Base-by-base conservation (phyloP, 177 flowering plant genomes). In the Tripterygium wilfordii region DNA sequence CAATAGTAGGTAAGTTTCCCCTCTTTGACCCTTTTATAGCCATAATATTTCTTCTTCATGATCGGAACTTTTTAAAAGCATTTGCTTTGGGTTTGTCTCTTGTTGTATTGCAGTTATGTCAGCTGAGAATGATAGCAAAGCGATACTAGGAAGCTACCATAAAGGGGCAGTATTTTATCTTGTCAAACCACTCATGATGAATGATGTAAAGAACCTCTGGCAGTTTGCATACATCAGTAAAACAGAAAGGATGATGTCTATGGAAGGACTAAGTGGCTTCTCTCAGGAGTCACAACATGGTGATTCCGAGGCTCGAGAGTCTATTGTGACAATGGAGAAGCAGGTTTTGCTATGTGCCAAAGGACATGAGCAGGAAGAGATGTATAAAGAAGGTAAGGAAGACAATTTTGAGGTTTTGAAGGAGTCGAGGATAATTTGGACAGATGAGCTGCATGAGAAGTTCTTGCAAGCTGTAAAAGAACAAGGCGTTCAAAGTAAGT, bases 401-500 rank as follows among this genome's bases (percentile, higher is more conserved):
- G 32, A 18, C 20, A 15, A 20, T 40, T 21, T 18, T 20, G 26
- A 38, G 7, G 16, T 10, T 5, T 12, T 5, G 13, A 66, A 62
- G 54, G 63, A 41, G 41, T 55, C 36, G 18, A 60, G 65, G 39
- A 36, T 67, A 14, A 25, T 47, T 43, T 67, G 76, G 71, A 57
- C 67, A 4, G 10, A 9, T 14, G 66, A 57, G n/a, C 56, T 66
- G 40, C 76, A 63, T 46, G 20, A 42, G 1, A 56, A 29, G 27
- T 66, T 63, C 54, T n/a, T 71, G 49, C 49, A 60, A 18, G 68
- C 63, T 47, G 19, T 70, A 5, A 15, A 20, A n/a, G 18, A 10
- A 2, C 1, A 60, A 10, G 66, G 69, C 16, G 13, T 43, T 40
- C 61, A 57, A 10, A 46, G 76, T 67, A 67, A 63, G 53, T 33